Evolutionary conservation across 495 filamentous ascomycete species (phyloP), one percentile per base, ranked within the genome.

Genomic region (Copromyces sp.): DNA sequence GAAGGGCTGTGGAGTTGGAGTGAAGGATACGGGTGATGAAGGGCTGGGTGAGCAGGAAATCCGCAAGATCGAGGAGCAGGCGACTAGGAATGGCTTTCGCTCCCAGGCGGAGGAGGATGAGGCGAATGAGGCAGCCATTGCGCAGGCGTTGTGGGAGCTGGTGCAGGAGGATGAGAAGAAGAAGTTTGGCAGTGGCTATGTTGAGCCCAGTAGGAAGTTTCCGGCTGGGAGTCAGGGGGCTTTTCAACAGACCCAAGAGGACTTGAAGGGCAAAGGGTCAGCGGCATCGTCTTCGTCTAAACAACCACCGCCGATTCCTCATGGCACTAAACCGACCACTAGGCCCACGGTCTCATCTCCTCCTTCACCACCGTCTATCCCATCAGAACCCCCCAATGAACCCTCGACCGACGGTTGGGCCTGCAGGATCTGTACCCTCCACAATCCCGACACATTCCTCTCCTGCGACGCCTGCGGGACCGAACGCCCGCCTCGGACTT

Each of bases 31-130:
- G 14, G 94, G 88, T 3, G 93, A 91, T 68, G 89, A 89, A 32
- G 90, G 86, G 24, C 85, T 86, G 12, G 85, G 84, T 47, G 80
- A 83, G 68, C 83, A 87, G 38, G 88, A 93, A 65, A 90, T 90
- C 3, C 80, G 81, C 4, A 83, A 85, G 42, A 83, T 93, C 3
- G 86, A 87, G 3, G 88, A 94, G 71, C 86, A 91, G 74, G 91
- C 92, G 8, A 89, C 88, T 5, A 81, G 83, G 65, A 91, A 90
- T 75, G 93, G 93, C 0, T 94, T 95, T 84, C 84, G 87, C 45
- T 97, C 95, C 0, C 86, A 94, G 78, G 92, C 93, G 0, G 93
- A 96, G 76, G 92, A 95, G 76, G 94, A 97, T 70, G 91, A 94
- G 75, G 95, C 93, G 1, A 95, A 97, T 74, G 93, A 98, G 65